Evolutionary conservation across 345 rosid species (phyloP).

Genomic region (Erysimum cheiranthoides): DNA sequence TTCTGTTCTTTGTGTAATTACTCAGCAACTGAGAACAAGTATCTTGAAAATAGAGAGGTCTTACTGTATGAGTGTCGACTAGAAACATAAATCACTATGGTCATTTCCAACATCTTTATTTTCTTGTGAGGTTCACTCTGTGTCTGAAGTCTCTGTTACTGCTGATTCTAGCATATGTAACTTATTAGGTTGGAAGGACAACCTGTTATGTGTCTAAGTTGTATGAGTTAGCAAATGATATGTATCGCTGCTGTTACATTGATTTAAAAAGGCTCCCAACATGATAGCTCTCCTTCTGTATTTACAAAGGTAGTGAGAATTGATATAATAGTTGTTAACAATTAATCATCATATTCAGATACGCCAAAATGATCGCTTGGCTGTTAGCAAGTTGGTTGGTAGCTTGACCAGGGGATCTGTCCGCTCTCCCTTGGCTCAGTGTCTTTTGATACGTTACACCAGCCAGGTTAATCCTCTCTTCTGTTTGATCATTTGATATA

Average conservation of each 20-base stretch:
- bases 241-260: neutral
- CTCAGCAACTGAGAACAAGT: too few species aligned
- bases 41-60: too few species aligned
- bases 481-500: too few species aligned
- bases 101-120: neutral
- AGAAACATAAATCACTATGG: too few species aligned
- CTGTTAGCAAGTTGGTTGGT: conserved; percentile 90
- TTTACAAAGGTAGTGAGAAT: conserved; percentile 3
- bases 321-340: neutral
- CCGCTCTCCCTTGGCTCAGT: conserved; percentile 96
- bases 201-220: neutral
- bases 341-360: conserved; percentile 58
- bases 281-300: neutral
- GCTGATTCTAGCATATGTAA: neutral
- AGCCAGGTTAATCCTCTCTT: conserved; percentile 62
- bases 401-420: conserved; percentile 92
- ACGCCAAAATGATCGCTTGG: conserved; percentile 88
- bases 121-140: neutral
- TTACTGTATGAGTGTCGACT: too few species aligned
- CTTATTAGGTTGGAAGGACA: conserved; percentile 7
- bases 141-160: neutral
- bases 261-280: neutral
- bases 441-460: conserved; percentile 89
- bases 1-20: too few species aligned
- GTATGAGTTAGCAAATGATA: too few species aligned